phyloP scores from a whole-genome alignment of 805 yeast genomes.

The Metschnikowia lachancei region DNA sequence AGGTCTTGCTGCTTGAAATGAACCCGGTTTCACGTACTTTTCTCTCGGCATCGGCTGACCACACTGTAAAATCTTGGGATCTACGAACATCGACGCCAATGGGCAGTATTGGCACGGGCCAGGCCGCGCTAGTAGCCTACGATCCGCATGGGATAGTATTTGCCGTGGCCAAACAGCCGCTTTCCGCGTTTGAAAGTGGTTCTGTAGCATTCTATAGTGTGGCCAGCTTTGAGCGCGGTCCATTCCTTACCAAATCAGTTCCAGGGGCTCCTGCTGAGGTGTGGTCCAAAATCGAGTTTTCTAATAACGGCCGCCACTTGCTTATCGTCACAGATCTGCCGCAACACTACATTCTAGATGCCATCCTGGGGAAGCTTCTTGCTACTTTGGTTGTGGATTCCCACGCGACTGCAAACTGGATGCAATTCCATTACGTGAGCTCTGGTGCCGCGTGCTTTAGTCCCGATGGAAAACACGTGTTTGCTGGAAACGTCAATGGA shows the following conservation, averaged over 20 bases:
- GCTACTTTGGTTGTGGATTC: constrained; percentile 23
- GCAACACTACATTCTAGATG: constrained; percentile 63
- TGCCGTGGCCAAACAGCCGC: constrained; percentile 49
- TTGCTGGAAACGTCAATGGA: constrained; percentile 32
- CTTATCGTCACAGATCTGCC: constrained; percentile 54
- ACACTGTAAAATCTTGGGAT: constrained; percentile 88
- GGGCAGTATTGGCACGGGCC: constrained; percentile 53
- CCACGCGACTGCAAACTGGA: constrained; percentile 18
- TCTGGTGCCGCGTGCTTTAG: constrained; percentile 37
- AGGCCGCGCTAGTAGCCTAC: constrained; percentile 59
- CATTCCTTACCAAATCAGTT: constrained; percentile 43
- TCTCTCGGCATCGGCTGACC: constrained; percentile 68
- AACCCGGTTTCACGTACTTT: constrained; percentile 66
- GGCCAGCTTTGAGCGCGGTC: constrained; percentile 51
- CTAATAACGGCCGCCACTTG: constrained; percentile 69
- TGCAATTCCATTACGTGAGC: constrained; percentile 31
- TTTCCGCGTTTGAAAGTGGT: constrained; percentile 16
- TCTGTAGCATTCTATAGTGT: constrained; percentile 56
- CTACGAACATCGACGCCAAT: constrained; percentile 61
- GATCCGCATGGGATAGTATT: constrained; percentile 86
- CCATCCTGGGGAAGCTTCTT: constrained; percentile 58
- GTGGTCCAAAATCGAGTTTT: constrained; percentile 73
- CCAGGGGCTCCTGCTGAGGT: constrained; percentile 23
- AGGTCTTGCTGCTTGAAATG: constrained; percentile 70
- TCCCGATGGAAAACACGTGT: constrained; percentile 40